Evolutionary conservation across 257 asterid species (phyloP).

Genomic region (Agastache rugosa): DNA sequence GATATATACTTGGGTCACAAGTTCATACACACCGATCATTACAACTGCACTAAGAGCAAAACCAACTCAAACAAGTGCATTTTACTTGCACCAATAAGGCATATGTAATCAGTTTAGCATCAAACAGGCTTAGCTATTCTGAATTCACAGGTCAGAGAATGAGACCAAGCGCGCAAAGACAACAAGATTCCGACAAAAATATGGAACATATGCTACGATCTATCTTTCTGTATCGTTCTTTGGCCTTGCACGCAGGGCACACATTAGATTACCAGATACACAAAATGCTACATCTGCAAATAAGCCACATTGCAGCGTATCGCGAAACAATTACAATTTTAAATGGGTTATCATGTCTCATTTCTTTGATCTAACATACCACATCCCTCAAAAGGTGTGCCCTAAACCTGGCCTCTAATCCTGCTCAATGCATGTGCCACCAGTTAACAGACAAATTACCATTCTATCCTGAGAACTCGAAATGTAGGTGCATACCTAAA

Average conservation of each 20-base stretch:
- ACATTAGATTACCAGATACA: conserved; percentile 32
- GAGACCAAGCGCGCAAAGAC: conserved; percentile 28
- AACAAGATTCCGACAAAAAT: conserved; percentile 23
- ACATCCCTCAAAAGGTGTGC: conserved; percentile 46
- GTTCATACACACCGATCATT: neutral
- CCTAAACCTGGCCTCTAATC: conserved; percentile 40
- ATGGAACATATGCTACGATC: conserved; percentile 22
- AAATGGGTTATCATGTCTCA: conserved; percentile 40
- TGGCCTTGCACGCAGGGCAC: conserved; percentile 34
- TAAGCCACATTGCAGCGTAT: conserved; percentile 35
- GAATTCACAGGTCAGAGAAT: conserved; percentile 11
- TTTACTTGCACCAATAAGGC: neutral
- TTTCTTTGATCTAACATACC: conserved; percentile 46
- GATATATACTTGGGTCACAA: neutral
- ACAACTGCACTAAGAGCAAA: neutral
- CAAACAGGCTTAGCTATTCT: conserved; percentile 1
- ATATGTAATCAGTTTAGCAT: neutral
- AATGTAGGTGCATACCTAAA: conserved; percentile 42
- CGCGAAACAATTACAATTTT: conserved; percentile 45
- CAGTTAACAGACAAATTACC: conserved; percentile 39
- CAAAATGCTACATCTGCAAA: conserved; percentile 36
- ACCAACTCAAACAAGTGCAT: neutral
- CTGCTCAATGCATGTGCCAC: conserved; percentile 52
- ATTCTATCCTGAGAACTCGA: conserved; percentile 23
- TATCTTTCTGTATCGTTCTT: conserved; percentile 22